Conservation (phyloP, 352 stramenopile genomes). For the Phytopythium chamaehyphon region DNA sequence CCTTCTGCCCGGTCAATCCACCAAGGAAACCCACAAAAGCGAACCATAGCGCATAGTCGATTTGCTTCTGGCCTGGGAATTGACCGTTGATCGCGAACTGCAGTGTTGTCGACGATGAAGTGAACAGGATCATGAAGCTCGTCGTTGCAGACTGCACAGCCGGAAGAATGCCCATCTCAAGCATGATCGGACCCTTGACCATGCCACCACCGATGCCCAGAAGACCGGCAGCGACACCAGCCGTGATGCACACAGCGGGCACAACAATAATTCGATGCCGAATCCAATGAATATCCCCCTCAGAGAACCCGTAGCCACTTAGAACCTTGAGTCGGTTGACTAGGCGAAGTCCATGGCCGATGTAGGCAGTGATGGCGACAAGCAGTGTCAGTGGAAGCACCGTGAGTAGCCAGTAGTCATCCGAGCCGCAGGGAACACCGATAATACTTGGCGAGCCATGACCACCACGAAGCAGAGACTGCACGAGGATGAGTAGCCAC, state of each 20-base stretch:
- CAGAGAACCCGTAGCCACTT: conserved; percentile 69
- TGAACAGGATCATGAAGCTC: conserved; percentile 90
- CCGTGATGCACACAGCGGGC: conserved; percentile 90
- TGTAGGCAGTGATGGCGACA: conserved; percentile 43
- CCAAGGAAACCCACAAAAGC: conserved; percentile 89
- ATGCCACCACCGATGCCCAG: conserved; percentile 97
- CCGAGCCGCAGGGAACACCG: conserved; percentile 92
- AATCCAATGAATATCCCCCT: conserved; percentile 96
- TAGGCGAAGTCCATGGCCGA: conserved; percentile 57
- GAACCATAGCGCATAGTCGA: conserved; percentile 92
- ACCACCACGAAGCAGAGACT: conserved; percentile 69
- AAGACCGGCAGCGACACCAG: conserved; percentile 93
- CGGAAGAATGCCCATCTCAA: conserved; percentile 94
- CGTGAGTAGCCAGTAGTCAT: conserved; percentile 92
- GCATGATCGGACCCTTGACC: conserved; percentile 97
- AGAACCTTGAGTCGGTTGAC: conserved; percentile 72
- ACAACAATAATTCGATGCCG: conserved; percentile 86
- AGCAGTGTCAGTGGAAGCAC: conserved; percentile 78
- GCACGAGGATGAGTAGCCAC: conserved; percentile 71
- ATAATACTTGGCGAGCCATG: conserved; percentile 73
- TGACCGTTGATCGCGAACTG: conserved; percentile 81
- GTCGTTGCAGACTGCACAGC: conserved; percentile 88
- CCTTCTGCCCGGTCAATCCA: conserved; percentile 65
- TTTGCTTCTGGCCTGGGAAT: conserved; percentile 70
- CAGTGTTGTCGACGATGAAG: conserved; percentile 92